phyloP scores from a whole-genome alignment of 805 yeast species.

The Wickerhamomyces hampshirensis region DNA sequence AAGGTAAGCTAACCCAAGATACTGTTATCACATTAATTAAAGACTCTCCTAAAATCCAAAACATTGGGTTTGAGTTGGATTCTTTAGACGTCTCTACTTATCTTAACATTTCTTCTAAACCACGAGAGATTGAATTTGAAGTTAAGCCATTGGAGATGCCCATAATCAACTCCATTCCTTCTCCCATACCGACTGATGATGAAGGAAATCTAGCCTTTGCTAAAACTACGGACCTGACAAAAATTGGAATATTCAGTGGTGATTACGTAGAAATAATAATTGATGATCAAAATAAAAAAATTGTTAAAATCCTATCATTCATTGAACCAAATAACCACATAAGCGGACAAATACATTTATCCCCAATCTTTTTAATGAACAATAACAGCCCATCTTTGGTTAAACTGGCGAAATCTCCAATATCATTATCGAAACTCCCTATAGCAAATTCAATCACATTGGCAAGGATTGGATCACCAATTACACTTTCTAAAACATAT shows the following conservation, averaged over 20 bases:
- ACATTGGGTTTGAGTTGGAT: constrained; percentile 2
- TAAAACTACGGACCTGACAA: constrained; percentile 44
- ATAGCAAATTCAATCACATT: constrained; percentile 62
- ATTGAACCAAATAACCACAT: constrained; percentile 55
- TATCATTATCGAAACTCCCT: constrained; percentile 26
- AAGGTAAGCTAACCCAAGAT: constrained; percentile 46
- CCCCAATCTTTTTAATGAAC: constrained; percentile 58
- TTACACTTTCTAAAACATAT: constrained; percentile 56
- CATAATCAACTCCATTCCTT: constrained; percentile 7
- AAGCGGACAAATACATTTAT: constrained; percentile 41
- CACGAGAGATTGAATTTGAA: constrained; percentile 2
- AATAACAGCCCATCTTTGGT: constrained; percentile 32
- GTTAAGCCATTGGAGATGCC: constrained; percentile 3
- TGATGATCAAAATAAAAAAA: constrained; percentile 3
- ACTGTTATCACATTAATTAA: constrained; percentile 56
- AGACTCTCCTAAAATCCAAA: constrained; percentile 2
- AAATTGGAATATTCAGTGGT: constrained; percentile 64
- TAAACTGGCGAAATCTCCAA: constrained; percentile 15
- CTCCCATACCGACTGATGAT: constrained; percentile 33
- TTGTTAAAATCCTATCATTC: constrained; percentile 45
- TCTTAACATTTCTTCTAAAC: constrained; percentile 1
- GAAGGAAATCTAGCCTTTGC: constrained; percentile 41
- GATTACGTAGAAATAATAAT: constrained; percentile 44
- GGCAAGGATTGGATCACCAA: constrained; percentile 63
- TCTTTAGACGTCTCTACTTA: constrained; percentile 16